Evolutionary conservation across 352 stramenopile genomes (phyloP).

Genomic region (Globisporangium megalacanthum): DNA sequence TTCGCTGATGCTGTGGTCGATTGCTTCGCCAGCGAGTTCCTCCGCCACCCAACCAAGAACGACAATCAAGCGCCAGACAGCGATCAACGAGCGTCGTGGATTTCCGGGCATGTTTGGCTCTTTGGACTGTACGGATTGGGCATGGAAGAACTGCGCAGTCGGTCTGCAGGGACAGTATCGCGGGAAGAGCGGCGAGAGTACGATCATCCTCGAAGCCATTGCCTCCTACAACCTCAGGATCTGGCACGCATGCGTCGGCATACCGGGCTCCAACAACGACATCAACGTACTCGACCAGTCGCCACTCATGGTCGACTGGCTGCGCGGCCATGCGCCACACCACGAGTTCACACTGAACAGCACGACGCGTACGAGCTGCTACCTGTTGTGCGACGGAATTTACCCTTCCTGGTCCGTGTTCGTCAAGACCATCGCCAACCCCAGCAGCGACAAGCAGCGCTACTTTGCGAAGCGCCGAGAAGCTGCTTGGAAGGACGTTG

Average conservation of each 20-base stretch:
- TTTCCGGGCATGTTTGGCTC: constrained; percentile 24
- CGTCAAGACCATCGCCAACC: constrained; percentile 16
- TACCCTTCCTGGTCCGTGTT: constrained; percentile 19
- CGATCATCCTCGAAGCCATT: constrained; percentile 8
- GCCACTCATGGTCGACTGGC: constrained; percentile 9
- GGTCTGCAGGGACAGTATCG: constrained; percentile 13
- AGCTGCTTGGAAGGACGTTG: constrained; percentile 20
- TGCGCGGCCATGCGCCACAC: background rate
- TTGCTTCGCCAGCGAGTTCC: no score
- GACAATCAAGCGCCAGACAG: no score
- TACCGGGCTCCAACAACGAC: constrained; percentile 26
- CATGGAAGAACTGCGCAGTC: constrained; percentile 23
- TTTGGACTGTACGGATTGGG: constrained; percentile 22
- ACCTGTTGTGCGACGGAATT: constrained; percentile 21
- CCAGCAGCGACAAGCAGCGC: background rate
- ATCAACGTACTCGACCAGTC: constrained; percentile 25
- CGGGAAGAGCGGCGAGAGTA: background rate
- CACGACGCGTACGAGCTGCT: constrained; percentile 11
- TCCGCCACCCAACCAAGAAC: no score
- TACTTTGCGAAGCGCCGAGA: constrained; percentile 16
- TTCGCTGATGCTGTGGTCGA: no score
- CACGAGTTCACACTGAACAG: constrained; percentile 12
- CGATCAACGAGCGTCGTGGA: constrained; percentile 6
- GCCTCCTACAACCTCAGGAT: constrained; percentile 20
- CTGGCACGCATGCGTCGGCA: constrained; percentile 16